Conservation (phyloP, 1,284 basidiomycete species). For the Tilletia indica region DNA sequence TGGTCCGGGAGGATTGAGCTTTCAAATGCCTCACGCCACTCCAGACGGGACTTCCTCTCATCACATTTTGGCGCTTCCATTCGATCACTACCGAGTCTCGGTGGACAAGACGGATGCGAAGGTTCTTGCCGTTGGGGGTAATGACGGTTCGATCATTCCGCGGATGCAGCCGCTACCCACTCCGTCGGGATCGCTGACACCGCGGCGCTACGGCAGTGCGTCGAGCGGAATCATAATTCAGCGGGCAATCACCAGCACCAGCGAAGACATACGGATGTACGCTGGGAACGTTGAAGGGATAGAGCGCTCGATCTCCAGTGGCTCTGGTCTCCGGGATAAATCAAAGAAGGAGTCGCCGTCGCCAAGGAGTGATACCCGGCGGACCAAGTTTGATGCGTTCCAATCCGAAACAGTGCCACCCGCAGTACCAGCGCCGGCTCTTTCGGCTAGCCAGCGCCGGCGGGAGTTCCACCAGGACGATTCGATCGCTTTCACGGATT, state of each 20-base stretch:
- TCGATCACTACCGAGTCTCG: slow-evolving; percentile 6
- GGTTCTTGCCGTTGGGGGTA: no score
- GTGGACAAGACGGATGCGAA: neutral
- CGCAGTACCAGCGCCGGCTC: neutral
- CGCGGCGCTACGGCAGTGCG: neutral
- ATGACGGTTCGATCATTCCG: neutral
- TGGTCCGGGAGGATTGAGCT: neutral
- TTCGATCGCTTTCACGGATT: neutral
- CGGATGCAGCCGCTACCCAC: neutral
- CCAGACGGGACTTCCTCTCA: neutral
- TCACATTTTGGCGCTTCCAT: neutral
- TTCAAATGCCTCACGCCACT: neutral
- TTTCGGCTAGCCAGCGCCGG: neutral
- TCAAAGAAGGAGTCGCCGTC: neutral
- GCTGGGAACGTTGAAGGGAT: neutral
- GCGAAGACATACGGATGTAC: slow-evolving; percentile 2
- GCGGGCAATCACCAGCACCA: slow-evolving; percentile 1
- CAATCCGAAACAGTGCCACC: neutral
- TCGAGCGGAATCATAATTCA: neutral
- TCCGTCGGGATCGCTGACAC: neutral
- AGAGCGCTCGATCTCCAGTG: neutral
- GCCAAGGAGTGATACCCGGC: neutral
- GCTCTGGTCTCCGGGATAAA: neutral
- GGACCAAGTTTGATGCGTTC: neutral
- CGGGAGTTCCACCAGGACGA: slow-evolving; percentile 3